Base-by-base conservation (phyloP, 371 early-diverging fungal species). In the Apophysomyces ossiformis region DNA sequence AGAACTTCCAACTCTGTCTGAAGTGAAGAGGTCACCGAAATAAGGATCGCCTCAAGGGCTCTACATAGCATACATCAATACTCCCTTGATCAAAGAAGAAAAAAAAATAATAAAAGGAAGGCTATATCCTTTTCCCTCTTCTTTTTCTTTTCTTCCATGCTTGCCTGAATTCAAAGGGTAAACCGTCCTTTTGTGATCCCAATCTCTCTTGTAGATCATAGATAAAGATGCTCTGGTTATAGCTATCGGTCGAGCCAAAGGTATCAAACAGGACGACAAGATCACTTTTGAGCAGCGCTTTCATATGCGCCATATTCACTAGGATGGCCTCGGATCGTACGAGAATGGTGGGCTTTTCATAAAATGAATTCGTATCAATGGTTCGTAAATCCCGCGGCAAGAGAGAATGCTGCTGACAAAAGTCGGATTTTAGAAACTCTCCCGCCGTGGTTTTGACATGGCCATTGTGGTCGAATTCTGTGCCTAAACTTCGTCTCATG, bases 301-400 rank as follows among this genome's bases (percentile, higher is more conserved):
- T 85, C 43, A 93, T 84, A 66, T 93, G 89, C 13, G 88, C 84
- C 45, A 96, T 75, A 67, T 94, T 95, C 41, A 95, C 87, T 7
- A 96, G 72, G 57, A 96, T 92, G 1, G 93, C 93, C 58, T 92
- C 86, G 0, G 90, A 82, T 15, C 96, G 90, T 15, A 96, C 96
- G n/a, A 96, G 81, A 26, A 96, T 89, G 15, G 89, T 88, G 0
- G 95, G 94, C 71, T 92, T 85, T 69, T 93, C 92, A 68, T 93
- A 90, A 57, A 89, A 77, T 60, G 88, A 89, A 41, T 85, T 85
- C 67, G 88, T 88, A 64, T 94, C 94, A 47, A 93, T 90, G 66
- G 91, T 91, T 67, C 93, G 86, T 66, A 93, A 68, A 79, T 93
- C 93, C 32, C 93, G 91, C 32, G 91, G 85, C 68, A 90, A 80